These are phyloP conservation scores for Venturia carpophila DNA, from an alignment of 2,329 filamentous ascomycete species.

Conservation along the genomic window DNA sequence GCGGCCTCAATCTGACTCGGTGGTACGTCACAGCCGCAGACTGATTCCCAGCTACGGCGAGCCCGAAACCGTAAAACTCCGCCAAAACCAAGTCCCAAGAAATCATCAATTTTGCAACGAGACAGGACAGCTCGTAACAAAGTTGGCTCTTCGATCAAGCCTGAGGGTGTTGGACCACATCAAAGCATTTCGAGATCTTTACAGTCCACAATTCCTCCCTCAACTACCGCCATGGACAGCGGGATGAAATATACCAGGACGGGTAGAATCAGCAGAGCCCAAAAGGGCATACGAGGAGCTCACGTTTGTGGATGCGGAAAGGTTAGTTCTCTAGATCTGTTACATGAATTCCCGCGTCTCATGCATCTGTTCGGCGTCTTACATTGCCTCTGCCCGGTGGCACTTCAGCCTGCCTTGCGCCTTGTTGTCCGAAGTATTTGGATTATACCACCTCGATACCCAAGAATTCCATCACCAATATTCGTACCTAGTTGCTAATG, in stretches of 20 bases:
- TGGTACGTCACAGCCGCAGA: slow-evolving; percentile 10
- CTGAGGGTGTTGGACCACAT: background rate
- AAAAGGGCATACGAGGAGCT: slow-evolving; percentile 38
- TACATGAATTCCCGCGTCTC: background rate
- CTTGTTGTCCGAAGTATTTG: slow-evolving; percentile 3
- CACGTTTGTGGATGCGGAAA: slow-evolving; percentile 41
- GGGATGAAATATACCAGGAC: slow-evolving; percentile 31
- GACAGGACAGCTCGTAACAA: background rate
- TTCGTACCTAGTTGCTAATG: background rate
- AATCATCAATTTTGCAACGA: background rate
- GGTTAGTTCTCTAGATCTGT: slow-evolving; percentile 29
- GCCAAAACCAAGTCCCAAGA: background rate
- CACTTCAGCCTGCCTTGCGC: background rate
- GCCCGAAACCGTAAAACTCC: background rate
- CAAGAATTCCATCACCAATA: background rate
- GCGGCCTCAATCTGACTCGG: slow-evolving; percentile 8
- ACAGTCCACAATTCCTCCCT: slow-evolving; percentile 4
- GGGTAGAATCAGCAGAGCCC: slow-evolving; percentile 41
- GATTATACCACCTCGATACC: background rate
- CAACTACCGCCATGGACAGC: background rate
- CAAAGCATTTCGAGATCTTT: background rate
- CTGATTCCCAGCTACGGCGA: background rate
- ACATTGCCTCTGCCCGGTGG: background rate
- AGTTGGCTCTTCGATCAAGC: background rate
- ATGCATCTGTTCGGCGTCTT: background rate